Evolutionary conservation across 1,284 basidiomycete species (phyloP), one percentile per base, ranked within the genome.

Genomic region (Blastosporella zonata): DNA sequence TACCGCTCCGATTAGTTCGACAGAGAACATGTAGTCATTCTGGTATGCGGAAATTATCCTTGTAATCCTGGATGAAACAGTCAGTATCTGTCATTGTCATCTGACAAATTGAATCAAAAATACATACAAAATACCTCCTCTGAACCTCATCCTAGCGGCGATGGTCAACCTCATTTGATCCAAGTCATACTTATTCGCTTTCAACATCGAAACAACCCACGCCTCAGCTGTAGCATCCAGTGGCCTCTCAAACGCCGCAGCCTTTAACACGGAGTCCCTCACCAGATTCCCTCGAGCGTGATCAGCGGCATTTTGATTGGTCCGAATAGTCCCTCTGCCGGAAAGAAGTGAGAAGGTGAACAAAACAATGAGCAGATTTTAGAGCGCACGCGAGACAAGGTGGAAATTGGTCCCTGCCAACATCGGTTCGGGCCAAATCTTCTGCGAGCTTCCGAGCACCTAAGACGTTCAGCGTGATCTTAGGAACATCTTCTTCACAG

Each of bases 1-100:
- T 35, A 80, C 78, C 3, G 79, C 78, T 6, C 75, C 75, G 0
- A 71, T 68, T 1, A 81, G 67, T 12, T 80, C 78, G 1, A 78
- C 59, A 1, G 77, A 80, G 53, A 76, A 80, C 1, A 68, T 62
- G 37, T 71, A 65, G 28, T 76, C 71, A 36, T 78, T 68, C 0
- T 57, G 60, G 54, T 81, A 80, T 1, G 74, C 74, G 9, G 62
- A 61, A 51, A 72, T 53, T 2, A 80, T 65, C 35, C 71, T 61
- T 2, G 50, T 50, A 25, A 61, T 50, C 43, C 69, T 75, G 40
- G 1, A 10, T 35, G n/a, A 44, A 13, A n/a, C n/a, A n/a, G n/a
- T n/a, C n/a, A n/a, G n/a, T n/a, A n/a, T n/a, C 44, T 22, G n/a
- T 20, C 20, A 7, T 13, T 7, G 36, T 4, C 18, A 3, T 17